phyloP scores from a whole-genome alignment of 2,329 filamentous ascomycete species.

The Thelonectria rubi region DNA sequence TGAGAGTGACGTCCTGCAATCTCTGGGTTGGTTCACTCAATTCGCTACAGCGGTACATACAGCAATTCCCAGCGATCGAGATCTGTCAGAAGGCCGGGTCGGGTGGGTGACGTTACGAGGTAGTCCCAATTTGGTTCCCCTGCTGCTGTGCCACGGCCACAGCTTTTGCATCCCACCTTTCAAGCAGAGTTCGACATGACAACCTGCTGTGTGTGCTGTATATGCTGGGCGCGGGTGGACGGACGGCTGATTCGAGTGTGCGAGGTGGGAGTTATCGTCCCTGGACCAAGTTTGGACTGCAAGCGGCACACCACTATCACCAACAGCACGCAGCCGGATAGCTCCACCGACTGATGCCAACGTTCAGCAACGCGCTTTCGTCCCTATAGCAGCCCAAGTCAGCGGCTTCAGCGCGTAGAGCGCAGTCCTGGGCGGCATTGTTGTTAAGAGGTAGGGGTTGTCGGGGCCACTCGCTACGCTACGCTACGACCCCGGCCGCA shows the following conservation, averaged over 20 bases:
- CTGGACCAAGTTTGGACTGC: background rate
- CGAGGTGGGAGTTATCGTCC: constrained; percentile 6
- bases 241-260: constrained; percentile 2
- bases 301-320: constrained; percentile 2
- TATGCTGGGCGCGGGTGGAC: constrained; percentile 7
- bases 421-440: constrained; percentile 6
- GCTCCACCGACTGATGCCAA: background rate
- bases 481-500: constrained; percentile 24
- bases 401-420: constrained; percentile 17
- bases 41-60: constrained; percentile 26
- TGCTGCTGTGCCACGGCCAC: background rate
- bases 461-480: constrained; percentile 16
- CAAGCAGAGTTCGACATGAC: background rate
- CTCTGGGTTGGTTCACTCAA: constrained; percentile 35
- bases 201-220: background rate
- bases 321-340: background rate
- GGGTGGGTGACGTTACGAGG: constrained; percentile 13
- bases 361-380: background rate
- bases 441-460: constrained; percentile 1
- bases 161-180: background rate
- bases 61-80: constrained; percentile 33
- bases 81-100: constrained; percentile 28
- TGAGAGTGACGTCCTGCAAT: constrained; percentile 31
- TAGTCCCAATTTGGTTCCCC: constrained; percentile 26
- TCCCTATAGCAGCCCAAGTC: background rate